A percentile compares a stretch with the other conserved stretches of the same genome.
Evolutionary conservation across 2,329 filamentous ascomycete species (phyloP).

Genomic region (Aspergillus sp.): DNA sequence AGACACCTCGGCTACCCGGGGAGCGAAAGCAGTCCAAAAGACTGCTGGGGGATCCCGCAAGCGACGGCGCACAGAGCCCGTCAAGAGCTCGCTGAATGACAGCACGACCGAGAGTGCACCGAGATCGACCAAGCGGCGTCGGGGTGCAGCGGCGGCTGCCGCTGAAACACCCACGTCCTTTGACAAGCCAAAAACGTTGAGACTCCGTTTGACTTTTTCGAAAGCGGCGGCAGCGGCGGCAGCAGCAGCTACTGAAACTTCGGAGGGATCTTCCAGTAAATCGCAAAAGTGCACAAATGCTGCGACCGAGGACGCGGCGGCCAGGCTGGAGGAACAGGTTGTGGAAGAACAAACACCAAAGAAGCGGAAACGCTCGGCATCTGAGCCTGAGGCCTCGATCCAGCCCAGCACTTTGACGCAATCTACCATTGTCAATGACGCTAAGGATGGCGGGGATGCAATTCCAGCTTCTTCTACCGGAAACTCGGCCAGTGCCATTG

Average conservation of each 20-base stretch:
- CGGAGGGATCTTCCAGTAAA: not conserved
- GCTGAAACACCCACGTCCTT: not conserved
- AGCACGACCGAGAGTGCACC: constrained; percentile 3
- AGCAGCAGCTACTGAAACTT: not conserved
- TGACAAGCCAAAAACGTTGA: constrained; percentile 6
- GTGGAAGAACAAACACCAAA: not conserved
- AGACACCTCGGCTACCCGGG: too few relatives aligned
- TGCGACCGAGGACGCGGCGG: not conserved
- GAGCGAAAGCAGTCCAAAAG: not conserved
- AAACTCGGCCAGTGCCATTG: not conserved
- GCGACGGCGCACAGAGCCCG: constrained; percentile 8
- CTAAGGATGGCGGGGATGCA: not conserved
- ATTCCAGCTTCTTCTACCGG: not conserved
- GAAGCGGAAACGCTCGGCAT: not conserved
- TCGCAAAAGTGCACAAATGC: not conserved
- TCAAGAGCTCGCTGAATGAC: not conserved
- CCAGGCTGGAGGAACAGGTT: not conserved
- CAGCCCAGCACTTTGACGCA: not conserved
- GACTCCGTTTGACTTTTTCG: constrained; percentile 9
- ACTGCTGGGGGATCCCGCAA: constrained; percentile 1
- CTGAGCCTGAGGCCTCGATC: not conserved
- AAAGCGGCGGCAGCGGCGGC: constrained; percentile 4
- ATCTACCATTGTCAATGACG: not conserved
- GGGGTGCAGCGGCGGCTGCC: constrained; percentile 1
- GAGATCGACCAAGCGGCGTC: constrained; percentile 14